These are phyloP conservation scores for Capronia americana DNA, from an alignment of 2,329 filamentous ascomycete genomes.

Conservation along the genomic window DNA sequence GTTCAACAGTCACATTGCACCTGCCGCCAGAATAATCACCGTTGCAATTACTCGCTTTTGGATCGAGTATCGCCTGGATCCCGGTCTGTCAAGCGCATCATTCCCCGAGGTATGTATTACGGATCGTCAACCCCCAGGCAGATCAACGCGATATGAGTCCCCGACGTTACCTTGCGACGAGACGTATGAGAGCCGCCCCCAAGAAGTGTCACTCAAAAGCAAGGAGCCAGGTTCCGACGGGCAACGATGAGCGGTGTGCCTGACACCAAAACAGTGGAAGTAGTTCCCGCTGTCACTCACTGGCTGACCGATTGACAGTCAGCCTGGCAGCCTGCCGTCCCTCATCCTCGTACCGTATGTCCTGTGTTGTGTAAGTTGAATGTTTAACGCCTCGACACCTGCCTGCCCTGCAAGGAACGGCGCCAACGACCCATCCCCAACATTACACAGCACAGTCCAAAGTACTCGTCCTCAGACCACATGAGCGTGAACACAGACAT, in stretches of 20 bases:
- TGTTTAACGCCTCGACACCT: background rate
- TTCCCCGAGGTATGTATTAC: background rate
- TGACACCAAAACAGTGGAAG: background rate
- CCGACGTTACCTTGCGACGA: background rate
- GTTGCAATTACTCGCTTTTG: background rate
- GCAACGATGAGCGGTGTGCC: background rate
- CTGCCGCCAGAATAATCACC: background rate
- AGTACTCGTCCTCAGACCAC: too few species aligned
- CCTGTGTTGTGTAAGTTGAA: background rate
- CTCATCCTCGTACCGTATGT: background rate
- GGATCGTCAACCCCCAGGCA: background rate
- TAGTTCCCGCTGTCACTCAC: constrained; percentile 1
- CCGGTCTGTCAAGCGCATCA: background rate
- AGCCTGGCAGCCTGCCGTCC: too few species aligned
- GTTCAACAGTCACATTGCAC: background rate
- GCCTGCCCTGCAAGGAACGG: background rate
- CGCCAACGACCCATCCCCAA: background rate
- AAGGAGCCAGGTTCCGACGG: background rate
- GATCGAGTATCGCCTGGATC: background rate
- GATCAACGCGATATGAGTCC: background rate
- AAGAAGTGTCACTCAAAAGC: background rate
- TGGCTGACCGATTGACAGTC: background rate
- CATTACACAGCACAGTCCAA: background rate
- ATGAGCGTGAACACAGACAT: background rate
- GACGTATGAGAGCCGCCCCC: background rate